phyloP scores from a whole-genome alignment of 2,329 filamentous ascomycete species.

The Mycosphaerella arachidis region DNA sequence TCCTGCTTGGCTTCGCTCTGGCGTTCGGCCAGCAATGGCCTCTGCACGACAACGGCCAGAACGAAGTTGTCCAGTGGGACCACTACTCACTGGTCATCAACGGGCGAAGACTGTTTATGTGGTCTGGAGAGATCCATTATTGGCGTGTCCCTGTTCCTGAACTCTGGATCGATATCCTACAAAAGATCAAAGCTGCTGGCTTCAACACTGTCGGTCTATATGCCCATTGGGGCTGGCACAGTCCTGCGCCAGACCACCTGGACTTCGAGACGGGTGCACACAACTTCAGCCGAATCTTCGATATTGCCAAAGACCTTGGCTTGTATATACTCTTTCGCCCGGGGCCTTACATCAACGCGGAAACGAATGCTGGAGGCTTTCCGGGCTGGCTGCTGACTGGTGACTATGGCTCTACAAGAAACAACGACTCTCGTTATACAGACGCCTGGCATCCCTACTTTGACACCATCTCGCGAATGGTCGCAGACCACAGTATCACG shows the following conservation, averaged over 20 bases:
- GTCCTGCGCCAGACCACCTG: conserved; percentile 26
- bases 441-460: conserved; percentile 46
- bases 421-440: conserved; percentile 53
- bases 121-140: conserved; percentile 46
- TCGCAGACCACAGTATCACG: conserved; percentile 52
- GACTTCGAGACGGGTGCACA: conserved; percentile 53
- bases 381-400: conserved; percentile 59
- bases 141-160: conserved; percentile 49
- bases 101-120: background rate
- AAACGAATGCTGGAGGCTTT: conserved; percentile 57
- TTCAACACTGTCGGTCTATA: conserved; percentile 48
- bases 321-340: conserved; percentile 53
- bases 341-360: conserved; percentile 60
- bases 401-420: conserved; percentile 51
- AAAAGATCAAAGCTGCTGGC: conserved; percentile 50
- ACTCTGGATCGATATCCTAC: conserved; percentile 46
- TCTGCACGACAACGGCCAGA: background rate
- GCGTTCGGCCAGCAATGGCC: background rate
- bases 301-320: conserved; percentile 49
- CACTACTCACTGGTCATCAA: background rate
- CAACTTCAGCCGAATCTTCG: conserved; percentile 50
- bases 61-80: background rate
- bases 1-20: background rate
- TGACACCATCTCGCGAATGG: conserved; percentile 49
- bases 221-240: conserved; percentile 48